Base-by-base conservation (phyloP, 345 rosid genomes). In the Luvunga scandens region DNA sequence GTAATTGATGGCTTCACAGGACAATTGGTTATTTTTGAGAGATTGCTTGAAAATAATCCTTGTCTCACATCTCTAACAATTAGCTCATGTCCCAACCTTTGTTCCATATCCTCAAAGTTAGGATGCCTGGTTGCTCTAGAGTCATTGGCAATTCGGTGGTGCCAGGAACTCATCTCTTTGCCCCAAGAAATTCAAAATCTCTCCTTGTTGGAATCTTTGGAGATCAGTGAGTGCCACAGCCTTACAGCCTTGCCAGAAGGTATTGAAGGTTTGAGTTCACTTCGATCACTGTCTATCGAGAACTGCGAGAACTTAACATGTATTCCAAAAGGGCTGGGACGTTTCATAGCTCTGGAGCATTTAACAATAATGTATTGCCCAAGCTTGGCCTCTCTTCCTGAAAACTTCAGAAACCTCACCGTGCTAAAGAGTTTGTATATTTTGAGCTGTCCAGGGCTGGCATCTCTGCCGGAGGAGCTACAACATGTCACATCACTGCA, bases 161-260 rank as follows among this genome's bases (percentile, higher is more conserved):
- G 77, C 56, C 31, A 65, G 39, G 33, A 72, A 66, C 81, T 79
- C 28, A 22, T 33, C 13, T 57, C 45, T 66, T 48, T 73, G 48
- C 81, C 73, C 27, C 73, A 72, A 39, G 55, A 63, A 10, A 72
- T 79, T 34, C 66, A 79, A 36, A 66, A 78, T 45, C 76, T 71
- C 42, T 72, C 48, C 21, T 45, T 65, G 0, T 55, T 78, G 69
- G 81, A 78, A 55, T 64, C 72, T 24, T 53, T 78, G 65, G 77
- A 78, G 72, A 38, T 78, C 63, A 64, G 39, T 65, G 81, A 78
- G 27, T 78, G 81, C 36, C 56, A 19, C 31, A 64, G 42, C 57
- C 59, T 78, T 19, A 27, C 3, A 4, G 50, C 63, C 28, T 6
- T 78, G 30, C 66, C 81, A 53, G 72, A 65, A 9, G 71, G 66